Conservation (phyloP, 139 green algal genomes). For the Limnomonas spitsbergensis region DNA sequence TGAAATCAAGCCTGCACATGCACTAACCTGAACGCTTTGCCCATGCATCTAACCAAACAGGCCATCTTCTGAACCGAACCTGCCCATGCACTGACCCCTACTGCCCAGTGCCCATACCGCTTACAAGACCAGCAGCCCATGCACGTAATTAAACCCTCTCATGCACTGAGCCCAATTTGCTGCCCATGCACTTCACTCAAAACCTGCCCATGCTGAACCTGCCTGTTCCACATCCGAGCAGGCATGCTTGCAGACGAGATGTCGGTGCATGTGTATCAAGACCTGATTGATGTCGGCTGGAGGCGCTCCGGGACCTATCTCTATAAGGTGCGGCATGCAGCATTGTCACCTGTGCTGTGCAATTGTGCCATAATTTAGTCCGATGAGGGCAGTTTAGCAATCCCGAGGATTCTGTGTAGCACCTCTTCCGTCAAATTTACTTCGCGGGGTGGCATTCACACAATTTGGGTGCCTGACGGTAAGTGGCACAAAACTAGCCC, state of each 20-base stretch:
- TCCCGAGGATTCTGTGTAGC: not conserved
- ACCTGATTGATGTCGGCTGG: constrained; percentile 54
- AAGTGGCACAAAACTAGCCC: no score
- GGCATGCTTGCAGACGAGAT: constrained; percentile 36
- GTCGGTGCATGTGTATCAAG: constrained; percentile 43
- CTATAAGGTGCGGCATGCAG: constrained; percentile 32
- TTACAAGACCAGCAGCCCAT: no score
- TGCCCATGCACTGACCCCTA: no score
- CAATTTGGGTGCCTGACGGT: not conserved
- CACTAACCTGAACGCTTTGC: no score
- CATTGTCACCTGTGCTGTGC: not conserved
- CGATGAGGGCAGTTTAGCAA: not conserved
- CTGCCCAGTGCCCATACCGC: no score
- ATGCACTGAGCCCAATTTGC: no score
- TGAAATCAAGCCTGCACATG: no score
- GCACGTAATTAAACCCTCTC: no score
- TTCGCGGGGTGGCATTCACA: not conserved
- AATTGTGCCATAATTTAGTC: not conserved
- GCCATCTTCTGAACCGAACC: no score
- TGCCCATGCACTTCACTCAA: no score
- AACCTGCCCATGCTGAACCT: not conserved
- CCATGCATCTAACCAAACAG: no score
- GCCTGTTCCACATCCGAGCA: constrained; percentile 7
- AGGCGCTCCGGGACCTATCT: constrained; percentile 48
- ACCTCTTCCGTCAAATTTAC: not conserved